Evolutionary conservation across 345 rosid genomes (phyloP), one percentile per base, ranked within the genome.

Genomic region (Abelmoschus esculentus): DNA sequence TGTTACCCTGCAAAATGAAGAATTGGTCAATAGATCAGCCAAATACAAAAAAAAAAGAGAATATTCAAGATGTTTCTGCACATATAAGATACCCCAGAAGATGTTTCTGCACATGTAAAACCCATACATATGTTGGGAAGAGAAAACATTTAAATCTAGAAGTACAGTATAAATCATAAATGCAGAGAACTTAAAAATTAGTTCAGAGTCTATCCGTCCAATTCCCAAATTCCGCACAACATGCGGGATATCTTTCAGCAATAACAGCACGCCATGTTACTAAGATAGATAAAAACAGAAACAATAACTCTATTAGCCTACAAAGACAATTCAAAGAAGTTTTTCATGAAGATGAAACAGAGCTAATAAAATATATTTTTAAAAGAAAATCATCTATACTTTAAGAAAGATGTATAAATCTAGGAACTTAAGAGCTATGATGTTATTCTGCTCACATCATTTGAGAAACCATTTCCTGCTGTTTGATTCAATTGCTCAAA

Each of bases 391-490:
- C 3, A 42, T 42, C 12, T 6, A 3, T 26, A 18, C 53, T 42
- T 62, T 4, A 34, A 36, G 66, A 61, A 42, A 2, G 17, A 42
- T 40, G 5, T 40, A 63, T 32, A 63, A 40, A 63, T 38, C 12
- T 40, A 40, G 18, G 17, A 19, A 63, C 53, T 63, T 22, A 42
- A 63, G 32, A 19, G 52, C 34, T 47, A 49, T 44, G 55, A 60
- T 6, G 14, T 17, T 56, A 6, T 77, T 69, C 66, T 70, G 74
- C 89, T 84, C 83, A 85, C 92, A 79, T 89, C 72, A 74, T 71
- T 80, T 60, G 63, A 55, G 67, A 85, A 71, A 54, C 79, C 77
- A 53, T 78, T 67, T 31, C 71, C 69, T 34, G 81, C 57, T 52
- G 68, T 67, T 50, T 83, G 89, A 77, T 76, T 78, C 64, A 73